Evolutionary conservation across 768 basidiomycete genomes (phyloP).

Genomic region (Pulveroboletus sp.): DNA sequence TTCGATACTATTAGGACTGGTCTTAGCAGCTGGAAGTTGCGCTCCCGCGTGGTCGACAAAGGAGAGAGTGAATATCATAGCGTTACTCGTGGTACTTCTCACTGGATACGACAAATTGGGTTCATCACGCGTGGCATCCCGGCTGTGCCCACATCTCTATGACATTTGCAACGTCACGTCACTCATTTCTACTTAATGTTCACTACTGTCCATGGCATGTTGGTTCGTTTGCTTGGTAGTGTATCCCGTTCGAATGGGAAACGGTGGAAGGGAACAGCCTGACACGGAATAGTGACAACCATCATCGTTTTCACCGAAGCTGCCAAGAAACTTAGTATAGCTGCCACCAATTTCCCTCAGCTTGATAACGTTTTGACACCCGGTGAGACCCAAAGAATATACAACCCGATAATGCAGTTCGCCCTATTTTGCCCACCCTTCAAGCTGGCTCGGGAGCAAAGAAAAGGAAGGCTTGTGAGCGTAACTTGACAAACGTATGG

Average conservation of each 20-base stretch:
- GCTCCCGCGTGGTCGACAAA: conserved; percentile 23
- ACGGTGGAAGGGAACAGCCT: too few relatives aligned
- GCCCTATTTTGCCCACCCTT: too few relatives aligned
- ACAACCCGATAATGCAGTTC: too few relatives aligned
- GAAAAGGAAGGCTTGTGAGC: too few relatives aligned
- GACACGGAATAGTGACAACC: too few relatives aligned
- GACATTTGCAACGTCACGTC: background rate
- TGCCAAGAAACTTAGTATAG: too few relatives aligned
- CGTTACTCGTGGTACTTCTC: conserved; percentile 6
- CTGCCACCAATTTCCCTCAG: too few relatives aligned
- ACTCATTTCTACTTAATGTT: background rate
- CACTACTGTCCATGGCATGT: background rate
- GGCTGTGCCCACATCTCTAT: conserved; percentile 13
- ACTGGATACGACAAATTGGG: conserved; percentile 22
- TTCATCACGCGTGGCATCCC: conserved; percentile 13
- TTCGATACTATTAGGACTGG: conserved; percentile 21
- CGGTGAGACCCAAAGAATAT: too few relatives aligned
- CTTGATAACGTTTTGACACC: too few relatives aligned
- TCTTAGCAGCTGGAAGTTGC: conserved; percentile 24
- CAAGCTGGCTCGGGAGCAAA: too few relatives aligned
- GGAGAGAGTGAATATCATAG: background rate
- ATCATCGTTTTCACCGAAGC: too few relatives aligned
- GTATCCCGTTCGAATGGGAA: background rate
- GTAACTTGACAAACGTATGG: too few relatives aligned
- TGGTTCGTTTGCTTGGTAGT: background rate